Base-by-base conservation (phyloP, 768 basidiomycete species). In the Amanita molliuscula region DNA sequence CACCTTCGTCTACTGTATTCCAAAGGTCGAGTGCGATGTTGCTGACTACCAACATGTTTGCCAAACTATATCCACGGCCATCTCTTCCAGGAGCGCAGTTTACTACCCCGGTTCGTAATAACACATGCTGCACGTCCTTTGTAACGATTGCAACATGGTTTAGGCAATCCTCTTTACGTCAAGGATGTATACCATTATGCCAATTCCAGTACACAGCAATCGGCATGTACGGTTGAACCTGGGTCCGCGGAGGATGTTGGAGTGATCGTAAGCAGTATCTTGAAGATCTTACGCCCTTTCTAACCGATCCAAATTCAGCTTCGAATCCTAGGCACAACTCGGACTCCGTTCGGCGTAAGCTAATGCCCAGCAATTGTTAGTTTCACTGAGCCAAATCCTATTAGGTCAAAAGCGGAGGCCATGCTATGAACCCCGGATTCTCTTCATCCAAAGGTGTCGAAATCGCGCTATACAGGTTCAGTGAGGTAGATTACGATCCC, bases 401-500 rank as follows among this genome's bases (percentile, higher is more conserved):
- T 8, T 31, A 76, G 77, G 68, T 78, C 53, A 77, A 74, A 58
- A 68, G 74, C 26, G 77, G 72, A 9, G 75, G 77, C 0, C 76
- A 78, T 58, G 48, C 68, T 1, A 50, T 64, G 11, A 74, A 73
- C 53, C 67, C 63, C 1, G 69, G 69, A 3, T 77, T 77, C 54
- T 76, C 74, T 4, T 77, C 78, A 0, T 76, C 76, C 3, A 53
- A 55, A 1, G 77, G 74, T 20, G 69, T 79, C 6, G 74, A 75
- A n/a, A 75, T 79, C 11, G 56, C 72, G 1, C 66, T 77, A 68
- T 56, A 51, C 44, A 59, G 64, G 3, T 74, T 77, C 54, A 58
- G 59, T 13, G 45, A 65, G 13, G 65, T 72, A 35, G 53, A 34
- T 1, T 73, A 71, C 42, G 58, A 72, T 40, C 50, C 52, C 4